Evolutionary conservation across 2,329 filamentous ascomycete genomes (phyloP).

Genomic region (Fusarium oxysporum): DNA sequence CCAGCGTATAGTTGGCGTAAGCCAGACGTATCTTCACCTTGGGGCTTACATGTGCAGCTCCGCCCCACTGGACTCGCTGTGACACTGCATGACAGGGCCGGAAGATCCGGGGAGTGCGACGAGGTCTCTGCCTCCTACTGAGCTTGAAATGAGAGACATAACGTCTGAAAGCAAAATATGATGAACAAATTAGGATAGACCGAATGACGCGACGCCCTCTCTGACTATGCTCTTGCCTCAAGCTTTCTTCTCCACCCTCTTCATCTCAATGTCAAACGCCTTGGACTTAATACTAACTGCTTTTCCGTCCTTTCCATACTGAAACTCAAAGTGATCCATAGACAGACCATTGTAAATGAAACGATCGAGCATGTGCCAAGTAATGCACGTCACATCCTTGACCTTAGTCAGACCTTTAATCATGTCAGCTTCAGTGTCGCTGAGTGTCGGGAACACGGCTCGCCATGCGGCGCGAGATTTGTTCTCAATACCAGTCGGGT

Average conservation of each 20-base stretch:
- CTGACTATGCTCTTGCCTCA: fast-evolving
- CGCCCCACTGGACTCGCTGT: not conserved
- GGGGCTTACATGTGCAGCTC: not conserved
- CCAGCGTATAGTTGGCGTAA: not conserved
- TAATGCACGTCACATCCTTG: constrained; percentile 5
- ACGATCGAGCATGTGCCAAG: constrained; percentile 5
- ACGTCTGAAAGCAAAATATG: fast-evolving
- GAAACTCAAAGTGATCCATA: constrained; percentile 15
- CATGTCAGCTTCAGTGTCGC: not conserved
- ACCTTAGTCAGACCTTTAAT: not conserved
- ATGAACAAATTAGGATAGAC: fast-evolving
- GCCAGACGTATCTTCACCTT: not conserved
- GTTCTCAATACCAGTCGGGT: not conserved
- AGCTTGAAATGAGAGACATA: not conserved
- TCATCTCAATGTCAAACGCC: constrained; percentile 5
- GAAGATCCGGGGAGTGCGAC: not conserved
- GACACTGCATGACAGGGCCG: not conserved
- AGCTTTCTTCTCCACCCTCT: not conserved
- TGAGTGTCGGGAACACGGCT: not conserved
- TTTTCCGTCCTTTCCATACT: not conserved
- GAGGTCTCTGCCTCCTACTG: fast-evolving
- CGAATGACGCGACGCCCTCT: fast-evolving
- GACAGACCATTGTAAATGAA: constrained; percentile 2
- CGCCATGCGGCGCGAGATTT: not conserved
- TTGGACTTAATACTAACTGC: not conserved